These are phyloP conservation scores for Tinospora cordifolia DNA, from an alignment of 164 flowering plant species.

Conservation along the genomic window DNA sequence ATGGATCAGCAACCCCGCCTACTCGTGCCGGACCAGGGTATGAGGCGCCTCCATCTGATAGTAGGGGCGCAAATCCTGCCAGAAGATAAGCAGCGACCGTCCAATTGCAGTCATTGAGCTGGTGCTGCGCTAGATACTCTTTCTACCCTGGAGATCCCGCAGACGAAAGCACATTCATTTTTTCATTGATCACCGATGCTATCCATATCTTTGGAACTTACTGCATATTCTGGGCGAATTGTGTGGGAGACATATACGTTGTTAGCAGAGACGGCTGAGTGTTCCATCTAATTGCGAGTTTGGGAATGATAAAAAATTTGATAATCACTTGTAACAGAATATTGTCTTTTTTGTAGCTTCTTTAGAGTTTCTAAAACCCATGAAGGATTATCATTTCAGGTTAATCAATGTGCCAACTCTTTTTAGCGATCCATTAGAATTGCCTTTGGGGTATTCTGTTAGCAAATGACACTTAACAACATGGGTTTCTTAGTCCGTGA, in stretches of 20 bases:
- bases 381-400: neutral
- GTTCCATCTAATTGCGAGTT: neutral
- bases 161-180: neutral
- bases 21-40: slow-evolving; percentile 29
- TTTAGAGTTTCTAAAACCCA: neutral
- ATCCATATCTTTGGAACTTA: neutral
- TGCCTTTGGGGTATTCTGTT: neutral
- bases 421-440: neutral
- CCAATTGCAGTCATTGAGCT: neutral
- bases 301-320: neutral
- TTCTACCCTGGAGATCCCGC: neutral
- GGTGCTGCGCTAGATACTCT: neutral
- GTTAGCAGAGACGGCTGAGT: neutral
- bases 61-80: slow-evolving; percentile 40
- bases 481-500: no score
- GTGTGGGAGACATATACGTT: neutral
- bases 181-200: neutral
- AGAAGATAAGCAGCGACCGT: slow-evolving; percentile 27
- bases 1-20: slow-evolving; percentile 48
- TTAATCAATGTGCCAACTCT: neutral
- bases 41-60: slow-evolving; percentile 24
- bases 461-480: no score
- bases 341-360: neutral
- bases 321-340: neutral
- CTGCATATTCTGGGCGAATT: neutral